Base-by-base conservation (phyloP, 2,329 filamentous ascomycete species). In the Fusarium heterosporum region DNA sequence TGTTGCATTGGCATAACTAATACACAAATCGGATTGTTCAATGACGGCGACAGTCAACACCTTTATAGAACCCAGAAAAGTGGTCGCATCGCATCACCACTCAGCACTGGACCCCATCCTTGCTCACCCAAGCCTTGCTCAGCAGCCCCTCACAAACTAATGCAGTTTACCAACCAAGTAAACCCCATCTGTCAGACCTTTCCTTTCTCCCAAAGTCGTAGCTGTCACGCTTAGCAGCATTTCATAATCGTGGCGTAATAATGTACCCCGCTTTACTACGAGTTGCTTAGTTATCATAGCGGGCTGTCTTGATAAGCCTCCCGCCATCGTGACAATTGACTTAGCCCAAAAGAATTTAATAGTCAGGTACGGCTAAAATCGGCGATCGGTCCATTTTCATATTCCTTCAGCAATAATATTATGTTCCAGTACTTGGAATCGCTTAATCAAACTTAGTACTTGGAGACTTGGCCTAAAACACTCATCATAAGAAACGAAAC, bases 181-280 rank as follows among this genome's bases (percentile, higher is more conserved):
- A 61, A 43, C 25, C 38, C 56, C 58, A 63, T 45, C 26, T 43
- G 22, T 34, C n/a, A 45, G 39, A 17, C 49, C 38, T 22, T 22
- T 22, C 10, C n/a, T 38, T 25, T 47, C 19, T 49, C 50, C 38
- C 52, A 25, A 29, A 62, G 19, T 48, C 56, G 22, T 47, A 17
- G 25, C 38, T 48, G 39, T 41, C 52, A 50, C 56, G 19, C 48
- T 61, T 61, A 34, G 10, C 42, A 61, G 52, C 36, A 61, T 68
- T 71, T 55, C 68, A 73, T 69, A 73, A 72, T 72, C 57, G 61
- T 71, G 59, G 61, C 70, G 70, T 72, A 72, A 72, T 68, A 41
- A 19, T 51, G n/a, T 40, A 45, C 66, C 70, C 70, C 70, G 61
- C 70, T 72, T 70, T 64, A 38, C 61, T 68, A 55, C 53, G 43